A percentile compares a stretch with the other conserved stretches of the same genome.
These are phyloP conservation scores for Takakia lepidozioides DNA, from an alignment of 225 moss, liverwort and hornwort species.

Conservation along the genomic window DNA sequence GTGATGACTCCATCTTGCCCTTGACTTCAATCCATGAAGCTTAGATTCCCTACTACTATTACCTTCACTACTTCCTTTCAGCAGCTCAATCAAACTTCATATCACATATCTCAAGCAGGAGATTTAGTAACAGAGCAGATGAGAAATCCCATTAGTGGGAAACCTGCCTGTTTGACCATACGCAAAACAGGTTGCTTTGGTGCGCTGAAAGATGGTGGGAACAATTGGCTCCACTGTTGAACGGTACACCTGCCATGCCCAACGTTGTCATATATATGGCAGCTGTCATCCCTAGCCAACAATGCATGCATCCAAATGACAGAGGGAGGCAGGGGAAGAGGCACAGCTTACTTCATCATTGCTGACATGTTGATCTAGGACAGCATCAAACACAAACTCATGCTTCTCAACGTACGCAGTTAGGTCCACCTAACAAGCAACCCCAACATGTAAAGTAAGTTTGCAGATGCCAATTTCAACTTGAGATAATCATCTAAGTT, in stretches of 20 bases:
- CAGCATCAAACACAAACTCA: slow-evolving; percentile 97
- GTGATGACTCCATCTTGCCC: too few relatives aligned
- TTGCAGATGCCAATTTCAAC: too few relatives aligned
- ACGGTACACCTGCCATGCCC: slow-evolving; percentile 74
- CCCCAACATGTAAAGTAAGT: neutral
- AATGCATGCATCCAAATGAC: neutral
- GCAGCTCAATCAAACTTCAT: neutral
- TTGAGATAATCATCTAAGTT: too few relatives aligned
- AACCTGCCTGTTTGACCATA: slow-evolving; percentile 94
- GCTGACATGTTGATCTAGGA: slow-evolving; percentile 96
- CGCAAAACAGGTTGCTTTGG: slow-evolving; percentile 98
- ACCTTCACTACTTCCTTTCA: too few relatives aligned
- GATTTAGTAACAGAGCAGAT: neutral
- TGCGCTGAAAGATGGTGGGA: slow-evolving; percentile 93
- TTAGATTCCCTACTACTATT: too few relatives aligned
- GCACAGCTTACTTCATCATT: slow-evolving; percentile 74
- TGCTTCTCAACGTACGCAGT: slow-evolving; percentile 98
- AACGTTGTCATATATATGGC: neutral
- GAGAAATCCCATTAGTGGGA: neutral
- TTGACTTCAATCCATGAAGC: too few relatives aligned
- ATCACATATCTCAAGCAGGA: too few relatives aligned
- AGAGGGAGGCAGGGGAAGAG: neutral
- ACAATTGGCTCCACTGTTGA: slow-evolving; percentile 99
- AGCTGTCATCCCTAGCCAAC: slow-evolving; percentile 1
- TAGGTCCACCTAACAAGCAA: slow-evolving; percentile 63